Evolutionary conservation across 2,329 filamentous ascomycete species (phyloP).

Genomic region (Magnaporthiopsis poae): DNA sequence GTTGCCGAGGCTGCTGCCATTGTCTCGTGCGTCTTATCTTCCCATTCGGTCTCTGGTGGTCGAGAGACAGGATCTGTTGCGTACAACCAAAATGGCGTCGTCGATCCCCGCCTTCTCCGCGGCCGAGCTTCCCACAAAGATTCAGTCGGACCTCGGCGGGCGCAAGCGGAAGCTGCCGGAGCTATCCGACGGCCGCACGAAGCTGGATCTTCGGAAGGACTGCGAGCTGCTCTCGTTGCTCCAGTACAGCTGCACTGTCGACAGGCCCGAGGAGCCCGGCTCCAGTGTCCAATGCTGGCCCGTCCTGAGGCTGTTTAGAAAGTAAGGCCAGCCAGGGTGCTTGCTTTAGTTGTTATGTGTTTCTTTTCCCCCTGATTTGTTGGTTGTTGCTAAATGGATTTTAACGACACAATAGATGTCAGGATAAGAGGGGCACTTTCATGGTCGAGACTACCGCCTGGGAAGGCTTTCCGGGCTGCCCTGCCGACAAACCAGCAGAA

Average conservation of each 20-base stretch:
- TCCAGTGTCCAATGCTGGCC: conserved; percentile 46
- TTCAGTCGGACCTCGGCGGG: conserved; percentile 39
- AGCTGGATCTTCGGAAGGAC: conserved; percentile 37
- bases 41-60: too few species aligned
- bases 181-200: conserved; percentile 22
- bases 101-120: conserved; percentile 35
- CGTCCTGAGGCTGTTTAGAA: conserved; percentile 49
- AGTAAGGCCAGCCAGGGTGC: conserved; percentile 30
- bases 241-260: conserved; percentile 51
- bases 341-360: neutral
- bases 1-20: conserved; percentile 29
- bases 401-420: conserved; percentile 36
- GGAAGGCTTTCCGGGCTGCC: conserved; percentile 31
- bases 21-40: conserved; percentile 13
- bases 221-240: conserved; percentile 50
- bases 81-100: neutral
- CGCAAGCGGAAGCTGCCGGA: conserved; percentile 47
- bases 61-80: too few species aligned
- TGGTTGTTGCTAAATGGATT: conserved; percentile 5
- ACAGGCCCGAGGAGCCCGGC: conserved; percentile 33
- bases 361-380: neutral
- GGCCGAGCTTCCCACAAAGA: conserved; percentile 36
- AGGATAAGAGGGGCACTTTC: conserved; percentile 46
- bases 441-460: conserved; percentile 55
- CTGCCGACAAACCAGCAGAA: conserved; percentile 10